A percentile compares a stretch with the other conserved stretches of the same genome.
Conservation (phyloP, 2,329 filamentous ascomycete genomes). For the Alternaria angustiovoidea region DNA sequence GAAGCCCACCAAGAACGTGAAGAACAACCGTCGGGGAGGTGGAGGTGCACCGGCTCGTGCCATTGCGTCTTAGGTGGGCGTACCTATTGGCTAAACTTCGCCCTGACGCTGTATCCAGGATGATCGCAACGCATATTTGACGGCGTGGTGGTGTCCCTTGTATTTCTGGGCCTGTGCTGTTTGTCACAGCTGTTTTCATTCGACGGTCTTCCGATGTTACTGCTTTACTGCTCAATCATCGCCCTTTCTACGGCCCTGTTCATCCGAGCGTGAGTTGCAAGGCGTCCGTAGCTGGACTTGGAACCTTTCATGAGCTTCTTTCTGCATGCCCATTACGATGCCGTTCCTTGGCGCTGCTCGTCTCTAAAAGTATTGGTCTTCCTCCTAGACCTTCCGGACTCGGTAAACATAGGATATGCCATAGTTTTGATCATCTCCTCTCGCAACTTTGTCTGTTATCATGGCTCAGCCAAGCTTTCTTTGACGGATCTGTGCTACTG, state of each 20-base stretch:
- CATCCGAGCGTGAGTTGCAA: constrained; percentile 23
- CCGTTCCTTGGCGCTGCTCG: constrained; percentile 28
- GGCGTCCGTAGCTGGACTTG: constrained; percentile 25
- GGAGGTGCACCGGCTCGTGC: constrained; percentile 52
- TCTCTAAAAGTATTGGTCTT: constrained; percentile 46
- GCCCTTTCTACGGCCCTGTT: constrained; percentile 20
- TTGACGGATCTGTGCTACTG: constrained; percentile 25
- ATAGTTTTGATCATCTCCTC: constrained; percentile 34
- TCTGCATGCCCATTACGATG: constrained; percentile 31
- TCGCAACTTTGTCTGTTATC: constrained; percentile 13
- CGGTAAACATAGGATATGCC: constrained; percentile 33
- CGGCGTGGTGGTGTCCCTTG: constrained; percentile 36
- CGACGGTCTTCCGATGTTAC: constrained; percentile 26
- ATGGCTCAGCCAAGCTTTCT: constrained; percentile 14
- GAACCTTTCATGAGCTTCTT: constrained; percentile 24
- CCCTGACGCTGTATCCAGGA: constrained; percentile 30
- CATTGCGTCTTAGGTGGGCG: constrained; percentile 54
- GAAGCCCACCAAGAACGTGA: constrained; percentile 53
- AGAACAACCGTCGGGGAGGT: constrained; percentile 52
- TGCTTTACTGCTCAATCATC: constrained; percentile 26
- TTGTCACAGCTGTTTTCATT: constrained; percentile 37
- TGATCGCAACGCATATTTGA: constrained; percentile 38
- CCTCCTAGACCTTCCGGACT: constrained; percentile 27
- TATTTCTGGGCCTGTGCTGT: constrained; percentile 29
- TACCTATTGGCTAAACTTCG: constrained; percentile 16